phyloP scores from a whole-genome alignment of 2,329 filamentous ascomycete genomes.

The Aotearoamyces nothofagi region DNA sequence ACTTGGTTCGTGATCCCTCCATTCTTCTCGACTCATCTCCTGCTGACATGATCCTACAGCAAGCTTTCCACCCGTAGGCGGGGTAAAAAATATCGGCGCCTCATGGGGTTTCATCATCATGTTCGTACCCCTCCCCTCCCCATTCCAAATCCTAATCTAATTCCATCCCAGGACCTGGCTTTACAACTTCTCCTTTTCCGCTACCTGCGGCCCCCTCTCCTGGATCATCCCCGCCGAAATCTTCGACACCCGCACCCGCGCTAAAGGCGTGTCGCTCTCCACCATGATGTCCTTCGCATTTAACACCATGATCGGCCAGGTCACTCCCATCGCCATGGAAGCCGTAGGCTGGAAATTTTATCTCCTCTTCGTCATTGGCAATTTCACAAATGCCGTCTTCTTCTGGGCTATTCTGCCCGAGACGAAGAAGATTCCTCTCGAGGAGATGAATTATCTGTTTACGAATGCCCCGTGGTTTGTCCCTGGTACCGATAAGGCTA shows the following conservation, averaged over 20 bases:
- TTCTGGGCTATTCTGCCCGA: constrained; percentile 56
- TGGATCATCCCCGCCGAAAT: constrained; percentile 54
- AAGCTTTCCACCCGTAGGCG: constrained; percentile 40
- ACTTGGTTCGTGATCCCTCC: no score
- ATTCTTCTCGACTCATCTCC: constrained; percentile 35
- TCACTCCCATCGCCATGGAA: constrained; percentile 39
- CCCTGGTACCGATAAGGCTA: constrained; percentile 33
- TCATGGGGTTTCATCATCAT: constrained; percentile 61
- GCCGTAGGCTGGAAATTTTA: constrained; percentile 32
- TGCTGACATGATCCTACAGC: no score
- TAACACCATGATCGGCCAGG: constrained; percentile 61
- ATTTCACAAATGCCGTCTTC: constrained; percentile 51
- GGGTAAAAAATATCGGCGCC: constrained; percentile 31
- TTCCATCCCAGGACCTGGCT: constrained; percentile 57
- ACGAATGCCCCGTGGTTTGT: constrained; percentile 48
- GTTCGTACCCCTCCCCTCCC: no score
- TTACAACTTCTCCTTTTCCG: constrained; percentile 63
- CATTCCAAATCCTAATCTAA: no score
- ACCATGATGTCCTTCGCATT: constrained; percentile 62
- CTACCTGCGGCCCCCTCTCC: constrained; percentile 52
- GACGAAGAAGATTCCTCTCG: constrained; percentile 46
- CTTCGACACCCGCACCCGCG: constrained; percentile 61
- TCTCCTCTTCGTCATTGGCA: constrained; percentile 48
- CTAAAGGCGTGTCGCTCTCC: constrained; percentile 60
- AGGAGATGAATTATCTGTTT: constrained; percentile 55